phyloP scores from a whole-genome alignment of 2,329 filamentous ascomycete genomes.

The Pseudogymnoascus pannorum region DNA sequence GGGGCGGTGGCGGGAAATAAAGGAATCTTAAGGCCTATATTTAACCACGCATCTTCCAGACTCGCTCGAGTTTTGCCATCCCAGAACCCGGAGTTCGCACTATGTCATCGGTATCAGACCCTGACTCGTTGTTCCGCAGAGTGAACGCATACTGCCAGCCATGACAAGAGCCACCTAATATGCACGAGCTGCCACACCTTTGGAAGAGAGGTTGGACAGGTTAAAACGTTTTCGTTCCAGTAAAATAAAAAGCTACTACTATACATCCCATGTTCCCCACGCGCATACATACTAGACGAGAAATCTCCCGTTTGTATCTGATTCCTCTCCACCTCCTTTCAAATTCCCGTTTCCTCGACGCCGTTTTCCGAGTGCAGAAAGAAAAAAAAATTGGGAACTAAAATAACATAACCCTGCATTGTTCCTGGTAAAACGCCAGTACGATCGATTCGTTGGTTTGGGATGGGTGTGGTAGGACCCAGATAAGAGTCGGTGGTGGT shows the following conservation, averaged over 20 bases:
- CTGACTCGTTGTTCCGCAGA: too few relatives aligned
- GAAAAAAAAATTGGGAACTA: neutral
- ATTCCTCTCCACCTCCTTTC: neutral
- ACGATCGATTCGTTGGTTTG: neutral
- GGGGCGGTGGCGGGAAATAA: too few relatives aligned
- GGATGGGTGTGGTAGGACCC: neutral
- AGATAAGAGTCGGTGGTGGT: neutral
- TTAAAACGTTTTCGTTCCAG: neutral
- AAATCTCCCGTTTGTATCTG: neutral
- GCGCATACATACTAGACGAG: neutral
- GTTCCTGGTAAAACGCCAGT: neutral
- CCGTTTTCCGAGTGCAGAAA: neutral
- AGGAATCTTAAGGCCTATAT: too few relatives aligned
- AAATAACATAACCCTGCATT: neutral
- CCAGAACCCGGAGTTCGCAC: too few relatives aligned
- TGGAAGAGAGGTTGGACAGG: neutral
- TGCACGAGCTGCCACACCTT: neutral
- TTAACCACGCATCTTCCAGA: too few relatives aligned
- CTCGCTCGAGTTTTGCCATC: too few relatives aligned
- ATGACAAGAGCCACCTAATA: too few relatives aligned
- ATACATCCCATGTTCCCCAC: neutral
- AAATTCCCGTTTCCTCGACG: neutral
- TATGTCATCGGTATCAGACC: too few relatives aligned
- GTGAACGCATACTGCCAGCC: too few relatives aligned
- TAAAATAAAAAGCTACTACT: neutral